Conservation (phyloP, 1,139 yeast species). For the Kazachstania sp. region DNA sequence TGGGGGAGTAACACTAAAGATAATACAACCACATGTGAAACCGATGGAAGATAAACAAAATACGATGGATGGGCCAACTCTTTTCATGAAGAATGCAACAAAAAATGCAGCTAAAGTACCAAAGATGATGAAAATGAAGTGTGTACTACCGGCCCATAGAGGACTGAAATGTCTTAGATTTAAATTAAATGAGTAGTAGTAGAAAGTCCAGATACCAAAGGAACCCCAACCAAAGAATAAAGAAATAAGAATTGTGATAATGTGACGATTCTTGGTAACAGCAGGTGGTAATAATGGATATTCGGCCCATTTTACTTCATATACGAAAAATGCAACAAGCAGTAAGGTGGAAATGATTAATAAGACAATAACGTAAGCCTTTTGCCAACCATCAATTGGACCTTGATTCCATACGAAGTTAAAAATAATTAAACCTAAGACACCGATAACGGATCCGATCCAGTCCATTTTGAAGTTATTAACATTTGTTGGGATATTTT, state of each 20-base stretch:
- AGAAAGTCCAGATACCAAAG: constrained; percentile 45
- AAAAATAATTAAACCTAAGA: constrained; percentile 40
- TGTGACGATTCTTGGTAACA: constrained; percentile 32
- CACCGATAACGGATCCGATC: constrained; percentile 40
- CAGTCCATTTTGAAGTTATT: constrained; percentile 34
- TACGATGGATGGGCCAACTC: constrained; percentile 40
- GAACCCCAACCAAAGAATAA: constrained; percentile 49
- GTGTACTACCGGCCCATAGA: constrained; percentile 38
- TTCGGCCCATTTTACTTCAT: constrained; percentile 26
- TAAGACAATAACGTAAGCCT: constrained; percentile 40
- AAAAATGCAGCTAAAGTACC: constrained; percentile 42
- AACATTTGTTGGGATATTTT: constrained; percentile 21
- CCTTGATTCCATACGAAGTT: constrained; percentile 51
- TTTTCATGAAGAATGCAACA: constrained; percentile 38
- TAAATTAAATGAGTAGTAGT: constrained; percentile 34
- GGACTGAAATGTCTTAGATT: constrained; percentile 42
- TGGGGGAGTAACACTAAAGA: constrained; percentile 43
- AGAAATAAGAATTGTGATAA: constrained; percentile 30
- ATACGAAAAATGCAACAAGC: constrained; percentile 27
- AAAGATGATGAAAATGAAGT: constrained; percentile 39
- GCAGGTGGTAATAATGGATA: constrained; percentile 41
- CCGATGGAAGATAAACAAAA: constrained; percentile 36
- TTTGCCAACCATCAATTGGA: constrained; percentile 45
- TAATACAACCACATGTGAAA: constrained; percentile 41
- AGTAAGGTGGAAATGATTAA: constrained; percentile 37